Conservation (phyloP, 257 asterid genomes). For the Ligustrum vulgare region DNA sequence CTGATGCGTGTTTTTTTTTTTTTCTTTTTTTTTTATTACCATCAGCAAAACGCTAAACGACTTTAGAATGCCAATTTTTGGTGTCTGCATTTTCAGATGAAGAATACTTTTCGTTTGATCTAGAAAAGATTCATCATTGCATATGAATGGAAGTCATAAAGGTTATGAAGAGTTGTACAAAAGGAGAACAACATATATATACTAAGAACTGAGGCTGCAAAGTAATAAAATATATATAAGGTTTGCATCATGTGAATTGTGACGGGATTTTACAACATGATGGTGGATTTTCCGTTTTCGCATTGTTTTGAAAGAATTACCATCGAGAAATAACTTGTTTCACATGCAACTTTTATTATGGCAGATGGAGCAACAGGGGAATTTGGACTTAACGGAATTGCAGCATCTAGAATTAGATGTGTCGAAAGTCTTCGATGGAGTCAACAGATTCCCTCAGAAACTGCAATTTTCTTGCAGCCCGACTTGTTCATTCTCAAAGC, state of each 20-base stretch:
- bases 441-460: conserved; percentile 21
- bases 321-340: conserved; percentile 14
- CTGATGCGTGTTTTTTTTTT: too few species aligned
- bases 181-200: not conserved
- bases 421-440: conserved; percentile 24
- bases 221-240: not conserved
- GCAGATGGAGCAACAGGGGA: conserved; percentile 53
- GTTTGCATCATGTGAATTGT: not conserved
- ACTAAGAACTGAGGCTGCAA: not conserved
- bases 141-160: not conserved
- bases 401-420: conserved; percentile 29
- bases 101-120: not conserved
- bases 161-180: not conserved
- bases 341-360: not conserved
- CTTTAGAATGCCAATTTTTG: conserved; percentile 5
- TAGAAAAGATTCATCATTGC: not conserved
- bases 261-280: not conserved
- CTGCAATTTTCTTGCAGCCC: conserved; percentile 45
- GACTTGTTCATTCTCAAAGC: conserved; percentile 63
- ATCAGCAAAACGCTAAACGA: not conserved
- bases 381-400: conserved; percentile 26
- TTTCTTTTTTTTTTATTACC: too few species aligned
- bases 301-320: not conserved
- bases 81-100: not conserved
- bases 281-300: not conserved